Conservation (phyloP, 108 stramenopile species). For the Schizochytrium sp. region DNA sequence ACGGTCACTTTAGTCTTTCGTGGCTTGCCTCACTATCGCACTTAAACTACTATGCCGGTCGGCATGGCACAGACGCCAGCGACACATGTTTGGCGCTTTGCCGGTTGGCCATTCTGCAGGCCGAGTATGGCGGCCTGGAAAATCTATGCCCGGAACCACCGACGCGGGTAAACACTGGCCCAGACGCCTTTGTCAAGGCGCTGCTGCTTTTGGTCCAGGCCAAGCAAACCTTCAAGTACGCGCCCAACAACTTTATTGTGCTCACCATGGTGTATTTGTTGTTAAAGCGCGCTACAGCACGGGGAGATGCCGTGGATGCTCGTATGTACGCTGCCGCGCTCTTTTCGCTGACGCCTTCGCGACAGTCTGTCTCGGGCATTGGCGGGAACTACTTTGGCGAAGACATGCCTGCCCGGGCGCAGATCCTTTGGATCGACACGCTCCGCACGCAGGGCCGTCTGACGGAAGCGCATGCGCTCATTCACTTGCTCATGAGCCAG, state of each 20-base stretch:
- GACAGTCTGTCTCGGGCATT: neutral
- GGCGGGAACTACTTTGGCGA: neutral
- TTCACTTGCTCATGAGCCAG: neutral
- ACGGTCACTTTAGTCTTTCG: neutral
- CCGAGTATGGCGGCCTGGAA: neutral
- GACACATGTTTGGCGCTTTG: constrained; percentile 3
- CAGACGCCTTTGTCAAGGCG: neutral
- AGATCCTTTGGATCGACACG: neutral
- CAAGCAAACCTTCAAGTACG: neutral
- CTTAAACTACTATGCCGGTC: neutral
- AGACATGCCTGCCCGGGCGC: neutral
- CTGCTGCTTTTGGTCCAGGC: neutral
- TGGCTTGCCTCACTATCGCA: neutral
- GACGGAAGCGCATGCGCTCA: neutral
- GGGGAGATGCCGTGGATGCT: neutral
- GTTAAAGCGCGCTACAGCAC: neutral
- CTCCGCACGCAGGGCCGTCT: neutral
- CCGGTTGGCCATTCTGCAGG: neutral
- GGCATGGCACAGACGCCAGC: neutral
- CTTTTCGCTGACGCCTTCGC: neutral
- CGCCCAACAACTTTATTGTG: neutral
- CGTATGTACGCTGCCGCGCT: neutral
- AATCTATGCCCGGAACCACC: neutral
- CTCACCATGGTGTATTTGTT: neutral
- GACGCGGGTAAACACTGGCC: neutral